A percentile compares a stretch with the other conserved stretches of the same genome.
phyloP scores from a whole-genome alignment of 768 basidiomycete species.

The Pleurotus tuoliensis region DNA sequence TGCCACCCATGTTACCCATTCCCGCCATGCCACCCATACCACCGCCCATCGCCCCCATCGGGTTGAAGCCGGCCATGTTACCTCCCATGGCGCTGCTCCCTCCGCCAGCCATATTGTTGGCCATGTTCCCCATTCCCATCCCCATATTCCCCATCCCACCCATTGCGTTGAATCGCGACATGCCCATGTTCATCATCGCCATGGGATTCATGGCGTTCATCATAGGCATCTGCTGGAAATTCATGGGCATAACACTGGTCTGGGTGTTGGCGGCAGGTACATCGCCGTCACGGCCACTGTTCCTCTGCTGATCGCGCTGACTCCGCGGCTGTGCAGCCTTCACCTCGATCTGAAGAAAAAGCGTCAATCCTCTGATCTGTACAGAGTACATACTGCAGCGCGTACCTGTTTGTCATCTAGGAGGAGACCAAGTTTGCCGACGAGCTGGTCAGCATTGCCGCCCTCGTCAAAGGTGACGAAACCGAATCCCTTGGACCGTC shows the following conservation, averaged over 20 bases:
- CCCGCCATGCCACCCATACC: constrained; percentile 9
- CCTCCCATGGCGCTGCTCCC: constrained; percentile 18
- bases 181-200: constrained; percentile 47
- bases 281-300: constrained; percentile 14
- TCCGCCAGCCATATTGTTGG: constrained; percentile 22
- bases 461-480: constrained; percentile 79
- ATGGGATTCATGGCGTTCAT: constrained; percentile 43
- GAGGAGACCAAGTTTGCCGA: constrained; percentile 62
- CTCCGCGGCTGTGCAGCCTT: constrained; percentile 75
- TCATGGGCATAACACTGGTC: constrained; percentile 47
- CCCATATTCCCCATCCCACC: constrained; percentile 26
- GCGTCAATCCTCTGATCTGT: background rate
- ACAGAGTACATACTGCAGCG: constrained; percentile 1
- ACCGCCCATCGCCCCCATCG: constrained; percentile 7
- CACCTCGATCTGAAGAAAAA: constrained; percentile 65
- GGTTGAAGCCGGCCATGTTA: constrained; percentile 13
- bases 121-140: constrained; percentile 20
- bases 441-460: constrained; percentile 59
- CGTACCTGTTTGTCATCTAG: constrained; percentile 76
- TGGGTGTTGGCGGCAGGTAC: constrained; percentile 30
- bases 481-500: constrained; percentile 77
- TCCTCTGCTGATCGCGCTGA: constrained; percentile 53
- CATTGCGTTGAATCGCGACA: constrained; percentile 29
- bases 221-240: constrained; percentile 51
- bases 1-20: constrained; percentile 3